A percentile compares a stretch with the other conserved stretches of the same genome.
Evolutionary conservation across 2,329 filamentous ascomycete genomes (phyloP).

Genomic region (Simplicillium sp.): DNA sequence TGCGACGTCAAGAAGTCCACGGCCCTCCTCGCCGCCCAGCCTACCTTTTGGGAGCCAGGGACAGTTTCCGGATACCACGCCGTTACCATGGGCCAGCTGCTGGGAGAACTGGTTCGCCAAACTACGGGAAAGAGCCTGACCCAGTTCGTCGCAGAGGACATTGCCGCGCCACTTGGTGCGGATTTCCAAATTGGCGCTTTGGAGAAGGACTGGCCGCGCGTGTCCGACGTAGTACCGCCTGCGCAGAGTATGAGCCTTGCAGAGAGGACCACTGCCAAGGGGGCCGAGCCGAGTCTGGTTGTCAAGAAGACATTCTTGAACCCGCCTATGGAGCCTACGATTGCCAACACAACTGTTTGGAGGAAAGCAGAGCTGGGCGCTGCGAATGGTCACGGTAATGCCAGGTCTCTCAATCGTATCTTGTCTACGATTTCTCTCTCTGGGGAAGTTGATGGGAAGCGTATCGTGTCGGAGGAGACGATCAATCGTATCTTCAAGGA

Average conservation of each 20-base stretch:
- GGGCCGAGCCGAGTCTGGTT: too few relatives aligned
- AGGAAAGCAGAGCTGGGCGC: conserved; percentile 29
- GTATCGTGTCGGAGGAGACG: conserved; percentile 27
- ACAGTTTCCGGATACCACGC: conserved; percentile 31
- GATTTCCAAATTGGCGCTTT: conserved; percentile 35
- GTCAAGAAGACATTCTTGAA: conserved; percentile 19
- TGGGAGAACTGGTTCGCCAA: conserved; percentile 32
- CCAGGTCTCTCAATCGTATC: conserved; percentile 29
- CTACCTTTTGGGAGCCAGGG: conserved; percentile 34
- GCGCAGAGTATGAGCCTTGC: conserved; percentile 8
- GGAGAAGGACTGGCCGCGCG: conserved; percentile 29
- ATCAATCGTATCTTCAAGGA: conserved; percentile 34
- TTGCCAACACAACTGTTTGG: conserved; percentile 20
- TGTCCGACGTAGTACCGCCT: conserved; percentile 22
- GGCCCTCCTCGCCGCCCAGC: conserved; percentile 25
- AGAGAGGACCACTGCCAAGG: conserved; percentile 13
- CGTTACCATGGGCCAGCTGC: conserved; percentile 26
- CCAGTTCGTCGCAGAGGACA: conserved; percentile 26
- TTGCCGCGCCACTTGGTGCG: conserved; percentile 29
- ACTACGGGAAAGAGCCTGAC: conserved; percentile 27
- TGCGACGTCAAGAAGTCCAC: conserved; percentile 19
- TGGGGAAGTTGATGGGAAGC: conserved; percentile 11
- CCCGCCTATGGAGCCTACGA: conserved; percentile 9
- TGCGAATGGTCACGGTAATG: conserved; percentile 35
- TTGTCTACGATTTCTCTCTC: conserved; percentile 18